Base-by-base conservation (phyloP, 495 filamentous ascomycete genomes). In the Aspergillus avenaceus region DNA sequence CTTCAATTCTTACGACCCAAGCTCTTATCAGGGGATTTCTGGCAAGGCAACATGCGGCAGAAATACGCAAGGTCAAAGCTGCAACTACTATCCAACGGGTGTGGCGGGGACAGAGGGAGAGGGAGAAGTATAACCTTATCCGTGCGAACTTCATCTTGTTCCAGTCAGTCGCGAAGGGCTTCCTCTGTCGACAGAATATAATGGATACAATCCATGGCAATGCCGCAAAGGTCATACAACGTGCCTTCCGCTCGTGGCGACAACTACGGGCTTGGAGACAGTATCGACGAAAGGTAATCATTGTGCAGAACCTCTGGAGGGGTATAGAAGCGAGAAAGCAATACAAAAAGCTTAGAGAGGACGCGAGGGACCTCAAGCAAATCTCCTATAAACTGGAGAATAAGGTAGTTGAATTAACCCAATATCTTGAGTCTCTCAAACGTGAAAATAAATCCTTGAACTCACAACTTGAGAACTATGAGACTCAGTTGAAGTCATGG, bases 311-410 rank as follows among this genome's bases (percentile, higher is more conserved):
- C 72, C 64, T 97, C 55, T 97, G 91, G 91, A 82, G 95, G 61
- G 93, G 91, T 55, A 93, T 80, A 72, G 57, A 74, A 54, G 95
- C 93, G 47, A 80, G 95, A 51, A 79, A 76, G 45, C 81, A 78
- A 43, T 98, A 98, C 77, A 97, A 95, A 81, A 83, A 65, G 36
- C 68, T 95, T 46, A 88, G 95, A 43, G 92, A 95, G 66, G 95
- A 98, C 66, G 91, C 93, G 31, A 86, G 95, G 61, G 93, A 98
- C 77, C 81, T 98, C 58, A 96, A 96, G 74, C 90, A 97, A 66
- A 98, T 98, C 55, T 97, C 91, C 12, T 97, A 97, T 74, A 97
- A 95, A 75, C 71, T 98, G 60, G 95, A 97, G 76, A 97, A 97
- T 77, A 97, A 98, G 81, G 93, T 98, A 47, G 88, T 97, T 46